Percentiles rank a stretch among this genome's conserved stretches.
Evolutionary conservation across 257 asterid species (phyloP).

Genomic region (Solanum virginianum): DNA sequence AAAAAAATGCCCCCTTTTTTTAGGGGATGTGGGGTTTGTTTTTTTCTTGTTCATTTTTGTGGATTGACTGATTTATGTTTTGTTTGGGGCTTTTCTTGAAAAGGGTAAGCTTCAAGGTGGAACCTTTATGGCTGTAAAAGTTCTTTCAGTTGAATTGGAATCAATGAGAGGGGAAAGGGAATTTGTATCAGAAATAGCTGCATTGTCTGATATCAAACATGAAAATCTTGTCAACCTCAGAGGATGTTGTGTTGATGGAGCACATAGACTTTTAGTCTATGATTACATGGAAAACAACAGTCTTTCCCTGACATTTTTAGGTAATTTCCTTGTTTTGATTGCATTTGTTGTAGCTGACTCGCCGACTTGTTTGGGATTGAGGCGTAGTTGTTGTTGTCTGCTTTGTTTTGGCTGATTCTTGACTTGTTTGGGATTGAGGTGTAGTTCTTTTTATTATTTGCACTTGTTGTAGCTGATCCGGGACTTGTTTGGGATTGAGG

Average conservation of each 20-base stretch:
- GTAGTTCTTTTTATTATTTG: not conserved
- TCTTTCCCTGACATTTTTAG: conserved; percentile 43
- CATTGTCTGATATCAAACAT: conserved; percentile 51
- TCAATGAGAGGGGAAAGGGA: conserved; percentile 69
- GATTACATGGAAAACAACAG: conserved; percentile 67
- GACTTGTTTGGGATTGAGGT: not conserved
- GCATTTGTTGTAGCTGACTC: not conserved
- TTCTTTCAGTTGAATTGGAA: conserved; percentile 42
- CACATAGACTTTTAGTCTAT: conserved; percentile 49
- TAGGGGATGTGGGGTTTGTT: not conserved
- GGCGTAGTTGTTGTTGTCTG: not conserved
- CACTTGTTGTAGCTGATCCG: not conserved
- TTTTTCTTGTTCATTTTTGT: not conserved
- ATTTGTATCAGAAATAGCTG: conserved; percentile 57
- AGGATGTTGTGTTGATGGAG: conserved; percentile 65
- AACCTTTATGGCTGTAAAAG: conserved; percentile 50
- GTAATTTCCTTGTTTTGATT: conserved; percentile 12
- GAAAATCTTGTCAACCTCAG: conserved; percentile 49
- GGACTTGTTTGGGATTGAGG: not conserved
- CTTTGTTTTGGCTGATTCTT: not conserved
- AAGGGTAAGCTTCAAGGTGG: conserved; percentile 54
- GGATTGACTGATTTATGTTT: not conserved
- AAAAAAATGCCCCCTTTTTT: not conserved
- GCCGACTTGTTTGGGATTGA: not conserved
- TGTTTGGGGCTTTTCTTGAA: not conserved